Evolutionary conservation across 108 stramenopile species (phyloP).

Genomic region (Bacterosira constricta): DNA sequence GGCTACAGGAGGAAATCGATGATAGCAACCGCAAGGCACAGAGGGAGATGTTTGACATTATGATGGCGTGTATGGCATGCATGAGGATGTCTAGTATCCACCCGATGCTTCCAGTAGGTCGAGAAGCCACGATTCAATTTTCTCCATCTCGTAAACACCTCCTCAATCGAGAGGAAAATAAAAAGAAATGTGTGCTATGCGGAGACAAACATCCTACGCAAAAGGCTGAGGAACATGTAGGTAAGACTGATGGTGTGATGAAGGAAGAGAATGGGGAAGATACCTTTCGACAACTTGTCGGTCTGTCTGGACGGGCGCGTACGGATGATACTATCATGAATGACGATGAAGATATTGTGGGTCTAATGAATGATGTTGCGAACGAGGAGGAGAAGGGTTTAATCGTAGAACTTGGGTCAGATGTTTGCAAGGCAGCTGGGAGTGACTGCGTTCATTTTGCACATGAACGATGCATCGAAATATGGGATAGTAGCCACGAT

Average conservation of each 20-base stretch:
- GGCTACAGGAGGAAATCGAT: conserved; percentile 16
- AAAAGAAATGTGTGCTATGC: conserved; percentile 35
- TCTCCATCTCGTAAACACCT: conserved; percentile 31
- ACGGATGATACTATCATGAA: conserved; percentile 26
- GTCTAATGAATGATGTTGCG: neutral
- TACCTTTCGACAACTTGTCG: conserved; percentile 8
- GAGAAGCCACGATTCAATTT: conserved; percentile 38
- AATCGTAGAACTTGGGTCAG: conserved; percentile 6
- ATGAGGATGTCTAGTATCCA: conserved; percentile 42
- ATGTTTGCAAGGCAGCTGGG: conserved; percentile 26
- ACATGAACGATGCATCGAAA: conserved; percentile 33
- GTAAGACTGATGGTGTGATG: neutral
- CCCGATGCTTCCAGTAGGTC: conserved; percentile 34
- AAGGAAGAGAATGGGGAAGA: conserved; percentile 16
- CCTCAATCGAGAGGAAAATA: conserved; percentile 24
- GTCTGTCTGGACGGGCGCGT: neutral
- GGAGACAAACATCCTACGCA: conserved; percentile 16
- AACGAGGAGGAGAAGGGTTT: neutral
- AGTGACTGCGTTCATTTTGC: conserved; percentile 38
- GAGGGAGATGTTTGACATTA: conserved; percentile 25
- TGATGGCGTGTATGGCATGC: conserved; percentile 45
- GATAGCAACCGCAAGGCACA: conserved; percentile 9
- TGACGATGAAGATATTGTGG: conserved; percentile 9
- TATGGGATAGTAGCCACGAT: neutral
- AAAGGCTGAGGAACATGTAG: conserved; percentile 17